Evolutionary conservation across 2,329 filamentous ascomycete genomes (phyloP).

Genomic region (Rutstroemia sp.): DNA sequence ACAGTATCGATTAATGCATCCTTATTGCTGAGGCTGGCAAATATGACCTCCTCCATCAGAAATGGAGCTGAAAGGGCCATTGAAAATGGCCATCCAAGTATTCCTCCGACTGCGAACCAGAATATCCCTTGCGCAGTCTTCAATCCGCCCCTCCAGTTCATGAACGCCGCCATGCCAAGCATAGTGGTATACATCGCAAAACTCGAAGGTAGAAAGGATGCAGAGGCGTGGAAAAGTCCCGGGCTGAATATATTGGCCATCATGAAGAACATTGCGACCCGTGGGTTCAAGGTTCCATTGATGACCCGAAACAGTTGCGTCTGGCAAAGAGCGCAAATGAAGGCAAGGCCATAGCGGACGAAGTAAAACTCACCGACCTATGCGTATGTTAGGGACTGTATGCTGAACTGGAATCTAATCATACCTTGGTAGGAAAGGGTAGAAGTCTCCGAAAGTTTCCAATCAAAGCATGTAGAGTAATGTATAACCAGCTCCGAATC

Average conservation of each 20-base stretch:
- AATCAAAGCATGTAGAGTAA: slow-evolving; percentile 68
- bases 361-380: slow-evolving; percentile 76
- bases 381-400: slow-evolving; percentile 7
- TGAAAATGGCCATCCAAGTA: slow-evolving; percentile 93
- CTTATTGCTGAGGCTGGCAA: slow-evolving; percentile 45
- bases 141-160: slow-evolving; percentile 77
- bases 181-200: slow-evolving; percentile 95
- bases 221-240: slow-evolving; percentile 87
- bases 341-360: slow-evolving; percentile 66
- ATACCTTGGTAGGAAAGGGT: slow-evolving; percentile 53
- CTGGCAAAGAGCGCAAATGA: slow-evolving; percentile 74
- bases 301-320: slow-evolving; percentile 74
- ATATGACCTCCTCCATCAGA: slow-evolving; percentile 65
- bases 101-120: slow-evolving; percentile 80
- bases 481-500: slow-evolving; percentile 92
- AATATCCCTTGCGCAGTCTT: slow-evolving; percentile 78
- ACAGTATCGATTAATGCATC: slow-evolving; percentile 54
- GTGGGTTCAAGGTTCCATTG: slow-evolving; percentile 67
- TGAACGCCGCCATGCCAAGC: slow-evolving; percentile 79
- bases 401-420: background rate
- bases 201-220: slow-evolving; percentile 82
- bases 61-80: slow-evolving; percentile 76
- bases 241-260: slow-evolving; percentile 71
- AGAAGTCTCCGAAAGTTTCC: slow-evolving; percentile 60
- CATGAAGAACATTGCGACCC: slow-evolving; percentile 80